Conservation (phyloP, 2,329 filamentous ascomycete genomes). For the Cryphonectria japonica region DNA sequence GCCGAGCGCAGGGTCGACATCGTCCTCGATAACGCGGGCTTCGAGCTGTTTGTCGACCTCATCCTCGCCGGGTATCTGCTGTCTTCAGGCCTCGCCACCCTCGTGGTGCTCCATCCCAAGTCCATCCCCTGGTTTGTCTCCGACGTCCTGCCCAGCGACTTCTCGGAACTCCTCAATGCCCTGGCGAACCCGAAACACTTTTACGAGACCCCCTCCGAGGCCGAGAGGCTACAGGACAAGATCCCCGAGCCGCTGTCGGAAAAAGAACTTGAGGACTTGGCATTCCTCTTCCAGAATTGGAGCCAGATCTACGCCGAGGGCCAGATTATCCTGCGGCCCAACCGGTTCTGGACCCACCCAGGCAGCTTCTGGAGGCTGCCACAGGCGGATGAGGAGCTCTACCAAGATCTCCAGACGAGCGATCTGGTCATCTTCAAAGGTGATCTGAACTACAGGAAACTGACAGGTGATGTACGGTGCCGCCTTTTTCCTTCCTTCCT, state of each 20-base stretch:
- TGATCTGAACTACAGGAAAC: constrained; percentile 93
- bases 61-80: constrained; percentile 90
- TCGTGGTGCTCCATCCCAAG: constrained; percentile 89
- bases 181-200: constrained; percentile 78
- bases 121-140: constrained; percentile 98
- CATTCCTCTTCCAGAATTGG: constrained; percentile 84
- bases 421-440: constrained; percentile 97
- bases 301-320: constrained; percentile 79
- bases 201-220: constrained; percentile 75
- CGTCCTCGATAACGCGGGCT: constrained; percentile 94
- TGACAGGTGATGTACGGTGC: constrained; percentile 79
- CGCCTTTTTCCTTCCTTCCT: background rate
- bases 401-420: constrained; percentile 77
- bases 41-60: constrained; percentile 95
- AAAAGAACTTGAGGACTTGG: constrained; percentile 67
- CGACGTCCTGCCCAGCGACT: constrained; percentile 87
- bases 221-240: constrained; percentile 61
- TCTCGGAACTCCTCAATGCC: constrained; percentile 77
- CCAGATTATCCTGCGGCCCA: constrained; percentile 79
- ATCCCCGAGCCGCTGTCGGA: constrained; percentile 66
- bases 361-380: constrained; percentile 91
- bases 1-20: constrained; percentile 84
- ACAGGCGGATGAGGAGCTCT: constrained; percentile 65
- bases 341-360: constrained; percentile 87
- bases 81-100: constrained; percentile 80